Evolutionary conservation across 129 eudicot genomes (phyloP).

Genomic region (Dittrichia graveolens): DNA sequence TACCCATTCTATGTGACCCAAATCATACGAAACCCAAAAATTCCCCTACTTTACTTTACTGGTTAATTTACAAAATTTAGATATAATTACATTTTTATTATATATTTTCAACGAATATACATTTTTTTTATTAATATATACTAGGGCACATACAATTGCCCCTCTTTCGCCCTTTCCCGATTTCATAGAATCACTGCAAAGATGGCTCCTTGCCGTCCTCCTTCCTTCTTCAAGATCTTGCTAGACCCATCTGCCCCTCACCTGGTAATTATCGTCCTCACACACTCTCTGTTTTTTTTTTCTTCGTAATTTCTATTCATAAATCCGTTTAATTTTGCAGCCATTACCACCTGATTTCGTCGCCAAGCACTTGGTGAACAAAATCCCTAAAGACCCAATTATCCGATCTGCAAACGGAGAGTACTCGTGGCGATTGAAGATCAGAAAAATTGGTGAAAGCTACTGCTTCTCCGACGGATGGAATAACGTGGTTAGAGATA

Average conservation of each 20-base stretch:
- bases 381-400: slow-evolving; percentile 15
- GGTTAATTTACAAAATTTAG: too few relatives aligned
- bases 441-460: background rate
- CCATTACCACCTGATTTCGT: slow-evolving; percentile 26
- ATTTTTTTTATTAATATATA: too few relatives aligned
- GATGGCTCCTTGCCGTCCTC: background rate
- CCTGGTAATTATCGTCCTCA: slow-evolving; percentile 20
- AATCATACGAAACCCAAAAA: too few relatives aligned
- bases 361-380: slow-evolving; percentile 12
- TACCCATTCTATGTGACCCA: too few relatives aligned
- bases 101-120: too few relatives aligned
- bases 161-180: too few relatives aligned
- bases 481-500: slow-evolving; percentile 26
- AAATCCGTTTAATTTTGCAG: slow-evolving; percentile 19
- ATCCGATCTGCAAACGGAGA: slow-evolving; percentile 21
- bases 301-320: background rate
- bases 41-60: too few relatives aligned
- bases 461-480: slow-evolving; percentile 24
- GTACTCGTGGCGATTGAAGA: slow-evolving; percentile 21
- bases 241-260: slow-evolving; percentile 25
- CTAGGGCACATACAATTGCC: too few relatives aligned
- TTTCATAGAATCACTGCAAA: too few relatives aligned
- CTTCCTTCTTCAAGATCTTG: slow-evolving; percentile 24
- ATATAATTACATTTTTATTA: too few relatives aligned
- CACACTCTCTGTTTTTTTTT: background rate